These are phyloP conservation scores for Myrica gale DNA, from an alignment of 306 rosid genomes.

Conservation along the genomic window DNA sequence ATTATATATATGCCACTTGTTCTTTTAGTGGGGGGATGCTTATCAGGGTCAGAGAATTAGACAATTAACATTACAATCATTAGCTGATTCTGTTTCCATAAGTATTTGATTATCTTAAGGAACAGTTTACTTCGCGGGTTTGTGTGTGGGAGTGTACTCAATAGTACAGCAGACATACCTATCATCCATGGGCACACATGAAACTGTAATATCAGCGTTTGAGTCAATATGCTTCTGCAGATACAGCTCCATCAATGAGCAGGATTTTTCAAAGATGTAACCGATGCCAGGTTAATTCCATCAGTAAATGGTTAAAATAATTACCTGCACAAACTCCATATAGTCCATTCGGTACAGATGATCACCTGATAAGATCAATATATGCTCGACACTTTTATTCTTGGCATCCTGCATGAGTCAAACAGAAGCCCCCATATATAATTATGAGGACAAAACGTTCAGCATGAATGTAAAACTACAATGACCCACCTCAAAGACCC, in stretches of 20 bases:
- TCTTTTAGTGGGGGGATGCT: background rate
- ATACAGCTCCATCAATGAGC: constrained; percentile 14
- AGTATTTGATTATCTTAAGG: background rate
- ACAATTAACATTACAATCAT: background rate
- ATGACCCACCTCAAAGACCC: constrained; percentile 88
- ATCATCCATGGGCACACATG: constrained; percentile 89
- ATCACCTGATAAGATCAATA: constrained; percentile 86
- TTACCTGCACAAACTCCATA: constrained; percentile 79
- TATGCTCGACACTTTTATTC: constrained; percentile 84
- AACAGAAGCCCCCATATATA: constrained; percentile 4
- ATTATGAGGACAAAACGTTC: background rate
- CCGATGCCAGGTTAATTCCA: background rate
- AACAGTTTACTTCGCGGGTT: background rate
- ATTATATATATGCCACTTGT: background rate
- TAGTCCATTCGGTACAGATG: constrained; percentile 94
- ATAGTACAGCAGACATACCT: constrained; percentile 39
- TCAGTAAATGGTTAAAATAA: constrained; percentile 1
- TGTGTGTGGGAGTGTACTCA: background rate
- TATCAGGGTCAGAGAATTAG: background rate
- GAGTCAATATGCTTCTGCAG: constrained; percentile 85
- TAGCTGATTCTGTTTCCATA: background rate
- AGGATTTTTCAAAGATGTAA: constrained; percentile 12
- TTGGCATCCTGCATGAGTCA: constrained; percentile 63
- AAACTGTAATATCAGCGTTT: constrained; percentile 90
- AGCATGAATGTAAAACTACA: background rate